Percentiles rank a stretch among this genome's conserved stretches.
These are phyloP conservation scores for Phytophthora fragariaefolia DNA, from an alignment of 352 stramenopile genomes.

Conservation along the genomic window DNA sequence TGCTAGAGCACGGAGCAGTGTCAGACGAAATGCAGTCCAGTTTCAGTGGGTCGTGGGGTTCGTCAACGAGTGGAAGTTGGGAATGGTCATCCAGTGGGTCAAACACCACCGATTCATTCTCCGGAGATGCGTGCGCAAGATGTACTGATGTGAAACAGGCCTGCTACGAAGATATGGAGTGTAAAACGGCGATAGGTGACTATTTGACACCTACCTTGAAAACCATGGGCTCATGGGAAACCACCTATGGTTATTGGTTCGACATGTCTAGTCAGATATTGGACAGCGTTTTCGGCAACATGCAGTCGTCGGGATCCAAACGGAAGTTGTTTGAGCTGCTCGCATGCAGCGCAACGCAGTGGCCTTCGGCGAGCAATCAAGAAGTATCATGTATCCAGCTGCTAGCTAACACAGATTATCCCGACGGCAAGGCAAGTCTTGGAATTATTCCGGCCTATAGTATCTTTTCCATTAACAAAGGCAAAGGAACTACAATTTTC, in stretches of 20 bases:
- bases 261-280: conserved; percentile 12
- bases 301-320: conserved; percentile 3
- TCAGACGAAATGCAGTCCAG: conserved; percentile 2
- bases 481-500: not conserved
- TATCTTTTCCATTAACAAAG: conserved; percentile 6
- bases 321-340: conserved; percentile 19
- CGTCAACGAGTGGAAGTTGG: not conserved
- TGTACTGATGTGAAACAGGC: conserved; percentile 1
- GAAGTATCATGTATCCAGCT: conserved; percentile 14
- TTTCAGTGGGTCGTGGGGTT: not conserved
- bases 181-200: not conserved
- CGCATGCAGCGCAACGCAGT: conserved; percentile 6
- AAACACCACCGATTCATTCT: not conserved
- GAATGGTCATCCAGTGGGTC: not conserved
- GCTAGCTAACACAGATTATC: not conserved
- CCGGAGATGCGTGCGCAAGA: conserved; percentile 2
- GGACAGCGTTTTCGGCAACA: conserved; percentile 6
- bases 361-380: not conserved
- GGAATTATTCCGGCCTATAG: conserved; percentile 13
- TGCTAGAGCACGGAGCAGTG: conserved; percentile 18
- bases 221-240: not conserved
- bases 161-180: conserved; percentile 18
- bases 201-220: conserved; percentile 9
- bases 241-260: not conserved
- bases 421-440: conserved; percentile 1